These are phyloP conservation scores for Xylariaceae sp. DNA, from an alignment of 2,329 filamentous ascomycete genomes.

Conservation along the genomic window DNA sequence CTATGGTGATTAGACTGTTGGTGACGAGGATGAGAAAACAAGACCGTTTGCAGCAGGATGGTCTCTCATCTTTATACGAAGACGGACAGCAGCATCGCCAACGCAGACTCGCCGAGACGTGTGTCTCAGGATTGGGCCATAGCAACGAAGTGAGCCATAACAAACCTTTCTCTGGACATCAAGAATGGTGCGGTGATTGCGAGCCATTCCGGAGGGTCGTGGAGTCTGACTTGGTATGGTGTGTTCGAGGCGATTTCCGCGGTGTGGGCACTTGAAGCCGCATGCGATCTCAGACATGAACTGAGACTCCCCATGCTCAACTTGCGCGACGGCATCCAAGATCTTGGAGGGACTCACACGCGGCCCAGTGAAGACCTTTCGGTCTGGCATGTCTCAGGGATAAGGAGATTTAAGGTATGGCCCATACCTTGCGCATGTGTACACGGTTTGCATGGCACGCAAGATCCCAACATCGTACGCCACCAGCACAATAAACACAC, in stretches of 20 bases:
- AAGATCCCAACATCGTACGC: too few species aligned
- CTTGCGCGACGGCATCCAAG: constrained; percentile 1
- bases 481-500: too few species aligned
- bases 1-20: constrained; percentile 16
- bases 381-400: too few species aligned
- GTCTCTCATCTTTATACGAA: constrained; percentile 30
- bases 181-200: constrained; percentile 30
- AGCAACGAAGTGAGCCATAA: constrained; percentile 18
- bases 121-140: constrained; percentile 11
- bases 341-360: neutral
- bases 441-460: too few species aligned
- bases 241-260: neutral
- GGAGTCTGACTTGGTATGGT: neutral
- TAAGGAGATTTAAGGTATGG: too few species aligned
- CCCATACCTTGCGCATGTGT: too few species aligned
- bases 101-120: constrained; percentile 22
- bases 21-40: constrained; percentile 16
- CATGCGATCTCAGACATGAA: constrained; percentile 7
- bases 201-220: constrained; percentile 28
- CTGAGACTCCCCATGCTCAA: constrained; percentile 18
- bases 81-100: constrained; percentile 26
- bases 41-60: constrained; percentile 5
- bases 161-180: constrained; percentile 6
- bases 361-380: neutral
- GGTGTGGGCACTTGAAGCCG: constrained; percentile 22